phyloP scores from a whole-genome alignment of 1,139 yeast species.

The Zygoascus meyerae region DNA sequence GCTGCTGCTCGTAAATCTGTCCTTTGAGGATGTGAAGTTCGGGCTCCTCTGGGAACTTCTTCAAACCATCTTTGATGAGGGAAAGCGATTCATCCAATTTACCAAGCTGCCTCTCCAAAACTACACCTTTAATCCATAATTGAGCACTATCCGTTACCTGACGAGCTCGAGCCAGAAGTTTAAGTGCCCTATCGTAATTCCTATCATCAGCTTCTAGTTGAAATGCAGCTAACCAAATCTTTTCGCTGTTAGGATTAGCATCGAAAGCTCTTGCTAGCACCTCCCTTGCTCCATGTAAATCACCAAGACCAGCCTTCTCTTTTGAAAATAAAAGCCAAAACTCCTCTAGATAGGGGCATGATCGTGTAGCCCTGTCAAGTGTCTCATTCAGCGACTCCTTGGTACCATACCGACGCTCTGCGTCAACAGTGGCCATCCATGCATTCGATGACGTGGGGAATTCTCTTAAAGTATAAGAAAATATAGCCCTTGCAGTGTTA shows the following conservation, averaged over 20 bases:
- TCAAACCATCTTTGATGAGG: conserved; percentile 43
- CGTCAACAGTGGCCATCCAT: conserved; percentile 52
- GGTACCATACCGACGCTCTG: conserved; percentile 39
- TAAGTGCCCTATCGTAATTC: conserved; percentile 39
- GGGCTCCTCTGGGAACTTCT: conserved; percentile 41
- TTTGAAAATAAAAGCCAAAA: conserved; percentile 68
- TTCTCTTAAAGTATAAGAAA: conserved; percentile 42
- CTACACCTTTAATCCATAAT: conserved; percentile 61
- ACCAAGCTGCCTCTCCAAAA: conserved; percentile 44
- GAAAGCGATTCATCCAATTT: conserved; percentile 37
- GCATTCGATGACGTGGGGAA: conserved; percentile 45
- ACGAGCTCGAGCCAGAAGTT: conserved; percentile 41
- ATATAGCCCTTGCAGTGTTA: conserved; percentile 45
- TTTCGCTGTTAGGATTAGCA: conserved; percentile 43
- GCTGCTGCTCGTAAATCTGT: conserved; percentile 42
- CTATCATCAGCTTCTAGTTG: conserved; percentile 50
- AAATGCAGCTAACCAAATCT: conserved; percentile 65
- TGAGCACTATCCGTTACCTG: conserved; percentile 37
- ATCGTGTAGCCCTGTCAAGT: conserved; percentile 47
- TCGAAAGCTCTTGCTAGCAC: conserved; percentile 48
- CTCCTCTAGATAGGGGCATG: conserved; percentile 45
- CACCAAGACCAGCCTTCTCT: conserved; percentile 52
- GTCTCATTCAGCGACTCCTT: conserved; percentile 39
- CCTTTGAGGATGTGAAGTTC: conserved; percentile 57
- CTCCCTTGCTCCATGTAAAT: conserved; percentile 47